phyloP scores from a whole-genome alignment of 805 yeast genomes.

The Candida succiphila region DNA sequence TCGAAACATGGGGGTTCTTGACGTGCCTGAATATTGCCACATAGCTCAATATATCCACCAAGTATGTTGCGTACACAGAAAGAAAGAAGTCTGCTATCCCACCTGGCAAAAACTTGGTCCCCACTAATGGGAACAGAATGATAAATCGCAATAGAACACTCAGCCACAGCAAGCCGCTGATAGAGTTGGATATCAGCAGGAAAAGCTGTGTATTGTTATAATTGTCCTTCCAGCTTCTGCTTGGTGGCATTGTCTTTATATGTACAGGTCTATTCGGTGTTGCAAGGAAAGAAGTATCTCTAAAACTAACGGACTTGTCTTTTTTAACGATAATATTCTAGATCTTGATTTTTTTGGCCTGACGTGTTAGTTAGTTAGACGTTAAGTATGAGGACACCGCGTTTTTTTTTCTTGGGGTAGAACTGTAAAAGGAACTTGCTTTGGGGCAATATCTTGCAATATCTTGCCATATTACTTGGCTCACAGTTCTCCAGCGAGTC shows the following conservation, averaged over 20 bases:
- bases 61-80: slow-evolving; percentile 6
- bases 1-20: neutral
- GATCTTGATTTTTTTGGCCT: no score
- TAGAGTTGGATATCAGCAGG: slow-evolving; percentile 12
- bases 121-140: slow-evolving; percentile 53
- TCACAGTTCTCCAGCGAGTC: no score
- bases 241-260: slow-evolving; percentile 15
- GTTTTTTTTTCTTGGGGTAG: no score
- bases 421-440: no score
- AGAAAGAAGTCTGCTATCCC: slow-evolving; percentile 60
- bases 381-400: no score
- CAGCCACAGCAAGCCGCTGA: slow-evolving; percentile 34
- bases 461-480: no score
- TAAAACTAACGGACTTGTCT: no score
- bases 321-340: no score
- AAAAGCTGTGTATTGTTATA: slow-evolving; percentile 16
- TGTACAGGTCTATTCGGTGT: neutral
- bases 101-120: slow-evolving; percentile 54
- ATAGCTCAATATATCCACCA: slow-evolving; percentile 13
- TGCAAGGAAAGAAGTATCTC: neutral
- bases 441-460: no score
- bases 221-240: neutral
- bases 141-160: slow-evolving; percentile 38
- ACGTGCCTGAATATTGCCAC: slow-evolving; percentile 8
- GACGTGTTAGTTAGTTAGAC: neutral